Evolutionary conservation across 2,329 filamentous ascomycete genomes (phyloP), one percentile per base, ranked within the genome.

Genomic region (Hypoxylon sp.): DNA sequence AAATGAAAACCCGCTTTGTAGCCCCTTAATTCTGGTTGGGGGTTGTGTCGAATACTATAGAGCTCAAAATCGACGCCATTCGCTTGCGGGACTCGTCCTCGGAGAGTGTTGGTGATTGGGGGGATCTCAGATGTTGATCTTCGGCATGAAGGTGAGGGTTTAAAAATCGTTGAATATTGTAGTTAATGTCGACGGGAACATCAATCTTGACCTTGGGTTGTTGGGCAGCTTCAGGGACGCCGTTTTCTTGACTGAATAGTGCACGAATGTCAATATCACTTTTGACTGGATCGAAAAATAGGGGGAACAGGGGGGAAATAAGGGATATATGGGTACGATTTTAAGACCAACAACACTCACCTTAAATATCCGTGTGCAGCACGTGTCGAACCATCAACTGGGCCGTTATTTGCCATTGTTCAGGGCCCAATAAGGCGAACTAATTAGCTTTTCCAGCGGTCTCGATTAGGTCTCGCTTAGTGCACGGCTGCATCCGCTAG

Each of bases 151-250:
- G 50, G 13, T 64, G 57, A 23, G 64, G 55, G 36, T 66, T 61
- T 16, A 63, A 36, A 44, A 60, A 67, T n/a, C 65, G 61, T 19
- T 63, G 55, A 31, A 67, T 31, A 36, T 53, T 66, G 45, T 67
- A 67, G n/a, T 51, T 43, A 6, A 57, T 31, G 25, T 67, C 64
- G 13, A 51, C 48, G 3, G 63, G 63, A 9, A 65, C 65, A 27
- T 62, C 47, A 29, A 67, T 32, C 1, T 37, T 34, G 1, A 67
- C 31, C 1, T 37, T 34, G 1, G 65, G 62, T 6, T 59, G 56
- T 26, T 58, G 52, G 19, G 30, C 29, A 12, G 20, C 15, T 36
- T 57, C 55, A 9, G 55, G 9, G 13, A 43, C 43, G 7, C 21
- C 34, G 26, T 60, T 49, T 38, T 56, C 52, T 54, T 59, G 56